Percentiles rank a stretch among this genome's conserved stretches.
These are phyloP conservation scores for Calonectria fujianensis DNA, from an alignment of 2,329 filamentous ascomycete genomes.

Conservation along the genomic window DNA sequence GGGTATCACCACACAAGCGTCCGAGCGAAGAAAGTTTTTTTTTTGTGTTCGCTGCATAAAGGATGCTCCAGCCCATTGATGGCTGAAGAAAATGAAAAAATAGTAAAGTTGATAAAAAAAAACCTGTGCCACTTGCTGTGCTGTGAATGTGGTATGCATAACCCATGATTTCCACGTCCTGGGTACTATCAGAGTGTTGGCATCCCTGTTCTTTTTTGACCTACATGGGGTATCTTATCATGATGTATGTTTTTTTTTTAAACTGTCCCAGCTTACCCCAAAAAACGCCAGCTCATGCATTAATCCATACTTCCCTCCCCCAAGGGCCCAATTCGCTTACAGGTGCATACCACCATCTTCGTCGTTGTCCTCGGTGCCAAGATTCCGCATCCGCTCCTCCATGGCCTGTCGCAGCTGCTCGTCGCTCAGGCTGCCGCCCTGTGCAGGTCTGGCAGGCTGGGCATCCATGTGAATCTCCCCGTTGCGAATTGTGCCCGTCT, in stretches of 20 bases:
- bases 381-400: slow-evolving; percentile 71
- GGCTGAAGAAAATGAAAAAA: slow-evolving; percentile 49
- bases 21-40: slow-evolving; percentile 18
- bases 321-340: slow-evolving; percentile 55
- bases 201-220: slow-evolving; percentile 24
- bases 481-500: slow-evolving; percentile 73
- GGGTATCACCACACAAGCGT: slow-evolving; percentile 41
- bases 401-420: slow-evolving; percentile 75
- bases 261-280: slow-evolving; percentile 31
- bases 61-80: slow-evolving; percentile 43
- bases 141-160: slow-evolving; percentile 11
- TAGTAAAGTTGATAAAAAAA: slow-evolving; percentile 26
- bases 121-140: not conserved
- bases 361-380: slow-evolving; percentile 65
- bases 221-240: slow-evolving; percentile 50
- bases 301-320: not conserved
- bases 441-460: slow-evolving; percentile 44
- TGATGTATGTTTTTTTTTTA: slow-evolving; percentile 35
- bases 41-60: slow-evolving; percentile 37
- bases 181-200: slow-evolving; percentile 9
- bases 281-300: slow-evolving; percentile 53
- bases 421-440: slow-evolving; percentile 72
- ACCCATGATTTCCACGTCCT: not conserved
- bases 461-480: slow-evolving; percentile 69
- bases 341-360: slow-evolving; percentile 78